phyloP scores from a whole-genome alignment of 768 basidiomycete species.

The Leccinum olivaceopallidum region DNA sequence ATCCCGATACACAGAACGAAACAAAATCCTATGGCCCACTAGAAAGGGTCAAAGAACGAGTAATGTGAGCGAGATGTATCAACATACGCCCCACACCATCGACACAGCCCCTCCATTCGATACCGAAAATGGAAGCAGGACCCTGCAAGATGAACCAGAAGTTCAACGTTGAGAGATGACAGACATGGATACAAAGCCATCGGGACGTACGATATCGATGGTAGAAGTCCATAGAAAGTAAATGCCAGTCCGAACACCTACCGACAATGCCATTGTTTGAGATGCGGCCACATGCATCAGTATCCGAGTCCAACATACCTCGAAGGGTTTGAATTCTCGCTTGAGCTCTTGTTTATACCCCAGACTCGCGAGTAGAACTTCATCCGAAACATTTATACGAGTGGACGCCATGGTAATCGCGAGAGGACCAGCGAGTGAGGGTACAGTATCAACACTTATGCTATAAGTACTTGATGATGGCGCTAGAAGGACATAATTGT shows the following conservation, averaged over 20 bases:
- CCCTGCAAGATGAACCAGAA: slow-evolving; percentile 25
- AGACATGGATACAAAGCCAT: slow-evolving; percentile 12
- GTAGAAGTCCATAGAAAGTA: slow-evolving; percentile 65
- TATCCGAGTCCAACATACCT: slow-evolving; percentile 16
- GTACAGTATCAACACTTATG: neutral
- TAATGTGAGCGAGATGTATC: neutral
- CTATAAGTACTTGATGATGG: neutral
- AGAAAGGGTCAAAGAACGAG: neutral
- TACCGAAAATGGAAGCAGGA: slow-evolving; percentile 42
- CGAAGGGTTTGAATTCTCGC: slow-evolving; percentile 33
- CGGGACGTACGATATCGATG: slow-evolving; percentile 52
- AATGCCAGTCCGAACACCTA: slow-evolving; percentile 72
- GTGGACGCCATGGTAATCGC: slow-evolving; percentile 3
- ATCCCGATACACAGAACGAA: slow-evolving; percentile 40
- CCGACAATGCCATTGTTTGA: slow-evolving; percentile 4
- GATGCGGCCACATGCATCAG: neutral
- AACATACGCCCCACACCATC: slow-evolving; percentile 44
- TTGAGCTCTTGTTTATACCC: slow-evolving; percentile 38
- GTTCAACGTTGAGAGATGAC: neutral
- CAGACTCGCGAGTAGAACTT: slow-evolving; percentile 27
- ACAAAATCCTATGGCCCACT: slow-evolving; percentile 39
- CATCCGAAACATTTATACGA: slow-evolving; percentile 21
- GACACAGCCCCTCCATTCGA: slow-evolving; percentile 48
- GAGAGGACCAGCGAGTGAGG: neutral
- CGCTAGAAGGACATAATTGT: neutral